Base-by-base conservation (phyloP, 2,329 filamentous ascomycete species). In the Sordariomycetes sp. region DNA sequence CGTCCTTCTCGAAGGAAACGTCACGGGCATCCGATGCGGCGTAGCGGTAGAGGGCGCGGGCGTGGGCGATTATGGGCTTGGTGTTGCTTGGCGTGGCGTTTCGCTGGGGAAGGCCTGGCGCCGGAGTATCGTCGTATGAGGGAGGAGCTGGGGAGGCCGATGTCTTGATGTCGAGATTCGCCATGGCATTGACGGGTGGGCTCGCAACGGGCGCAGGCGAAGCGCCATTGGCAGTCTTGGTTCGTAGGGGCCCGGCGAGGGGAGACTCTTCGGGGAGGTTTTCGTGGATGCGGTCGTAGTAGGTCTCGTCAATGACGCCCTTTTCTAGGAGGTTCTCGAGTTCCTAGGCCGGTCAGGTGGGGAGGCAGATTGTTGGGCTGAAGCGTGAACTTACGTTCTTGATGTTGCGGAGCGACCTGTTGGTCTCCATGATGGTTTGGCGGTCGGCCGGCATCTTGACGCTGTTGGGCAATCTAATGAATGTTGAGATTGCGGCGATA, bases 281-380 rank as follows among this genome's bases (percentile, higher is more conserved):
- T 43, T 68, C 63, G 51, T 80, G 70, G 55, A 95, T 86, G 33
- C 70, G 72, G 50, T 85, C 80, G 54, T 88, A 86, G 51, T 81
- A 77, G 36, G 77, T 64, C 39, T 84, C 79, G 42, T 72, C 77
- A 55, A 96, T 85, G 51, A 88, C 70, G 45, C 80, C 80, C 50
- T 82, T 77, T 56, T 94, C 88, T 46, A 86, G 75, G 40, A 96
- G 83, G 46, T 79, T 83, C 59, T 94, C 87, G 40, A 95, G 82
- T 65, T 95, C 88, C 88, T 94, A n/a, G 9, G 29, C n/a, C 11
- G 21, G 21, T 19, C 30, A 32, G n/a, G 10, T 10, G 8, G 26
- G 25, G 4, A 15, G 9, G 8, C 7, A 6, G 21, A 9, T 28
- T 11, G 12, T 21, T 31, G 21, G 41, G 19, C n/a, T 19, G 31